Evolutionary conservation across 164 flowering plant genomes (phyloP), one percentile per base, ranked within the genome.

Genomic region (Amborella trichopoda): DNA sequence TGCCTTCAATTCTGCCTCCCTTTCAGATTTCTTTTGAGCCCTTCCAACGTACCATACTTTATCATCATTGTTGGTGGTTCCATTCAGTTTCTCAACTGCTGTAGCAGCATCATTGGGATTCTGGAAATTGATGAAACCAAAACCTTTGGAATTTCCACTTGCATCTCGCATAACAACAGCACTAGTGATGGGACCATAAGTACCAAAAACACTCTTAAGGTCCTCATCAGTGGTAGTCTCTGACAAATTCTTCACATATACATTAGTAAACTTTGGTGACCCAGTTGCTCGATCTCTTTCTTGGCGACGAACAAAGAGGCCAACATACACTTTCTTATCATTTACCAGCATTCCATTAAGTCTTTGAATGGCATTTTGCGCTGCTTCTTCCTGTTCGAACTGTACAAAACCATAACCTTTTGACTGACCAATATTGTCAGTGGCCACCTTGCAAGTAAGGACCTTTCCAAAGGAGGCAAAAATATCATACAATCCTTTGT

Each of bases 361-460:
- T 58, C 49, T 44, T 25, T 56, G 50, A 25, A 84, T 81, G 27
- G 95, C 84, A 50, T 37, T 62, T 17, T 63, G 67, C 16, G 87
- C 89, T 22, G 74, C 69, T 14, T 81, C 82, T 20, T 81, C 84
- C 23, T 59, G 56, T 13, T 81, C 89, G 68, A 70, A 85, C 62
- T 85, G 91, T 20, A 81, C 91, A 67, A 72, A 85, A 0, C 95
- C 95, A 59, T 75, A 76, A 4, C 95, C 95, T 63, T 62, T 80
- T 1, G 85, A 72, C 27, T 67, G 69, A 4, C 81, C 88, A 61
- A 48, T 74, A 58, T 28, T 43, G 61, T 85, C 83, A 57, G 62
- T 42, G 26, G 85, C 88, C 23, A 81, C 74, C 68, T 85, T 85
- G 74, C 91, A 85, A 40, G 86, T 79, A 33, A 80, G 83, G 9